Base-by-base conservation (phyloP, 2,329 filamentous ascomycete species). In the Fonsecaea nubica region DNA sequence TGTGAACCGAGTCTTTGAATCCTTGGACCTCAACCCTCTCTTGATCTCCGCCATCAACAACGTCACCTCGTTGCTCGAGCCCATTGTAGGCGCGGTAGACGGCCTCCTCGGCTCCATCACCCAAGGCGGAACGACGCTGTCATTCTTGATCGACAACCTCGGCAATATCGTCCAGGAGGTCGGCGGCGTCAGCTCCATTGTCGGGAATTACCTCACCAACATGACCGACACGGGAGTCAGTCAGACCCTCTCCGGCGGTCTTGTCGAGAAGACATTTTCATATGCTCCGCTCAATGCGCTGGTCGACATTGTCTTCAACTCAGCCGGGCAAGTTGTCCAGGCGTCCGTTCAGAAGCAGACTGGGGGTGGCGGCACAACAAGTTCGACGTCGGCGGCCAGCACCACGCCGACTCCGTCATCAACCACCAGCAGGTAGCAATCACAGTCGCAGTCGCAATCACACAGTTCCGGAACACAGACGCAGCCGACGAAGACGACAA, bases 131-230 rank as follows among this genome's bases (percentile, higher is more conserved):
- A 84, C 78, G 9, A 83, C 79, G 18, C 79, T 87, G 54, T 84
- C 82, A 69, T 87, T 87, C 77, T 68, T 87, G 45, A 80, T 89
- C 66, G 86, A 88, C 73, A 88, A 88, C 71, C 79, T 88, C 2
- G 86, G 86, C 40, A 88, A 88, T 70, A 88, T 89, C 68, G 84
- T 89, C 1, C 85, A 88, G 72, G 83, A 88, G 71, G 84, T 87
- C 0, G 79, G 79, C 0, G 83, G 82, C 25, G 83, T 86, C 0
- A 82, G 80, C 64, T 78, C 77, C 21, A 87, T 89, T 65, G 84
- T 88, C 6, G 87, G 86, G 58, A 84, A 86, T 72, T 89, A 82
- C 74, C 73, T 82, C 71, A 78, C 79, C 64, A 88, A 88, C 75
- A 88, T 89, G 86, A 88, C 85, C 5, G 77, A 80, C 66, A 82